Percentiles rank a stretch among this genome's conserved stretches.
These are phyloP conservation scores for Podospora pseudocomata DNA, from an alignment of 495 filamentous ascomycete species.

Conservation along the genomic window DNA sequence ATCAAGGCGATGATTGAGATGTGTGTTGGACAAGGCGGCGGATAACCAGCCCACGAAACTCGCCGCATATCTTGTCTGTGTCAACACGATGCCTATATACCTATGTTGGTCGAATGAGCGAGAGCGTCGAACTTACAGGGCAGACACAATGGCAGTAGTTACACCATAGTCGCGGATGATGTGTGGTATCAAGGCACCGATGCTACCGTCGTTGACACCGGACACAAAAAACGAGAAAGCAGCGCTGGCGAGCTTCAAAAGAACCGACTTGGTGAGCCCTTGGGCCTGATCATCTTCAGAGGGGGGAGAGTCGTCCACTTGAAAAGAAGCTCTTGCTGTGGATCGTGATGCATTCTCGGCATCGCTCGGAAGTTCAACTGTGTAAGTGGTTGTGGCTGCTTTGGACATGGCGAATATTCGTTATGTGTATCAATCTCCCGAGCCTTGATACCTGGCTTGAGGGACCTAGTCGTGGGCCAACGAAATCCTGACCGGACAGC, in stretches of 20 bases:
- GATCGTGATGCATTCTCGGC: neutral
- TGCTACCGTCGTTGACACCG: constrained; percentile 53
- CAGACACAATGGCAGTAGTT: constrained; percentile 47
- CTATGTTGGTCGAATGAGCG: neutral
- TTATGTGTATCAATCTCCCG: neutral
- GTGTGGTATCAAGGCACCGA: constrained; percentile 54
- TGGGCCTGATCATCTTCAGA: neutral
- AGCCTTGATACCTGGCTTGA: neutral
- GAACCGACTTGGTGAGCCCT: neutral
- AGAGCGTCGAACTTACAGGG: constrained; percentile 34
- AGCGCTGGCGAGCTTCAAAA: constrained; percentile 46
- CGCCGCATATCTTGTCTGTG: neutral
- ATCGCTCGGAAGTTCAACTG: neutral
- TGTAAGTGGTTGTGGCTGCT: neutral
- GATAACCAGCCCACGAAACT: constrained; percentile 41
- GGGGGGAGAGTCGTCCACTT: neutral
- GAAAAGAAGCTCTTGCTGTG: neutral
- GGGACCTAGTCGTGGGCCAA: too few relatives aligned
- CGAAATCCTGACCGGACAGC: too few relatives aligned
- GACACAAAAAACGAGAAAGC: constrained; percentile 53
- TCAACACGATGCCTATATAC: neutral
- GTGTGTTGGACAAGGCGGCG: constrained; percentile 47
- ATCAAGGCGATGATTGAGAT: constrained; percentile 41
- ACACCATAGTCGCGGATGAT: constrained; percentile 48
- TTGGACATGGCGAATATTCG: neutral